These are phyloP conservation scores for Hypoxylon lienhwacheense DNA, from an alignment of 495 filamentous ascomycete species.

Conservation along the genomic window DNA sequence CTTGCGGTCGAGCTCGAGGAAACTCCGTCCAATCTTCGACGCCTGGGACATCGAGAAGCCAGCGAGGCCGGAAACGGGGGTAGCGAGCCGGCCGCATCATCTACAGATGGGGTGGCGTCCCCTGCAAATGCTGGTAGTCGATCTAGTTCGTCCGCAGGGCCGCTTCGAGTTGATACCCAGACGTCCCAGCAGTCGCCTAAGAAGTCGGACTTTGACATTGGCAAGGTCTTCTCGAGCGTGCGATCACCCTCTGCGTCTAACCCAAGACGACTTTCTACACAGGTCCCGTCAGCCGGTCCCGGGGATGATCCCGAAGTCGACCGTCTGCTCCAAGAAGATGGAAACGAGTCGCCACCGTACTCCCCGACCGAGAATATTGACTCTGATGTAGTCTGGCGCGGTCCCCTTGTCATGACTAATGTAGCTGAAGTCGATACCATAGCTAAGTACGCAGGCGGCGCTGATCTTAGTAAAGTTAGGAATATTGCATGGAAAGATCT, in stretches of 20 bases:
- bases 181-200: constrained; percentile 47
- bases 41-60: constrained; percentile 43
- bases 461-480: constrained; percentile 62
- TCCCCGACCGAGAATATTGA: constrained; percentile 71
- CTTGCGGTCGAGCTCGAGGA: constrained; percentile 41
- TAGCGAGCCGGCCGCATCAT: constrained; percentile 37
- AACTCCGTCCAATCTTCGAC: constrained; percentile 44
- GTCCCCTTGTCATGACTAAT: constrained; percentile 73
- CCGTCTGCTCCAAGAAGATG: constrained; percentile 79
- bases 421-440: constrained; percentile 71
- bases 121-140: constrained; percentile 24
- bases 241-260: constrained; percentile 57
- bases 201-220: constrained; percentile 65
- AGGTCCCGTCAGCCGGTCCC: constrained; percentile 50
- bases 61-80: constrained; percentile 35
- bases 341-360: constrained; percentile 81
- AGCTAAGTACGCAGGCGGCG: constrained; percentile 84
- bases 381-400: constrained; percentile 78
- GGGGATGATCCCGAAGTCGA: constrained; percentile 86
- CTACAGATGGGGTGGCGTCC: constrained; percentile 27
- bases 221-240: constrained; percentile 69
- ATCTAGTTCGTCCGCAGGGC: constrained; percentile 38
- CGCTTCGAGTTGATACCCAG: constrained; percentile 53
- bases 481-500: constrained; percentile 68
- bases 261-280: constrained; percentile 51